Evolutionary conservation across 1,284 basidiomycete species (phyloP), one percentile per base, ranked within the genome.

Genomic region (Porodaedalea pini): DNA sequence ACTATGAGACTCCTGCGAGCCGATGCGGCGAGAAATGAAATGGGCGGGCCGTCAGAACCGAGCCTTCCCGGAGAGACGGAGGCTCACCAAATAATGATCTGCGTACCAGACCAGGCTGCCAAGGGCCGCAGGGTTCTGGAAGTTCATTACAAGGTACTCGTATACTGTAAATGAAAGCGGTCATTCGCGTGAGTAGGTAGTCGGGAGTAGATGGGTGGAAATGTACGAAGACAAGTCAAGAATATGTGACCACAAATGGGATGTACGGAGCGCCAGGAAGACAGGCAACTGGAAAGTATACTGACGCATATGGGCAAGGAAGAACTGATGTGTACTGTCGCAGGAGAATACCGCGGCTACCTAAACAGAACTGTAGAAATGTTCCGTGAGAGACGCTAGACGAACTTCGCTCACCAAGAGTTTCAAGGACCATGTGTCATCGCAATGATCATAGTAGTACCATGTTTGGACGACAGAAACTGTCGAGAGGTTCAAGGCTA

Each of bases 101-200:
- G 65, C 75, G 50, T 61, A 79, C 83, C 78, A 80, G 10, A 82
- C 73, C 17, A 82, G 66, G 0, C 62, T 64, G 0, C 44, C 54
- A 3, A 84, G 73, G 31, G 68, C 62, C 0, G 57, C 47, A 0
- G 64, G 64, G 31, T 76, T 69, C 36, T 72, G 73, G 61, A 75
- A 84, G 58, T 81, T 69, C 8, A 74, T 75, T 53, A 86, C 66
- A 3, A 78, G 64, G 63, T 86, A 54, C 15, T 45, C 21, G 32
- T 54, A 54, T 19, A 54, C 52, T 54, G 40, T 4, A 23, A 31
- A 29, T n/a, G 25, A 43, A 15, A 13, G 11, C 27, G 27, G 21
- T 43, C 7, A 54, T 45, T 15, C 45, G 31, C 31, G 45, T 29
- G 45, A 11, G 31, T 31, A 23, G 45, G 45, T 47, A 34, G 32